A percentile compares a stretch with the other conserved stretches of the same genome.
Evolutionary conservation across 2,329 filamentous ascomycete genomes (phyloP).

Genomic region (Tolypocladium album): DNA sequence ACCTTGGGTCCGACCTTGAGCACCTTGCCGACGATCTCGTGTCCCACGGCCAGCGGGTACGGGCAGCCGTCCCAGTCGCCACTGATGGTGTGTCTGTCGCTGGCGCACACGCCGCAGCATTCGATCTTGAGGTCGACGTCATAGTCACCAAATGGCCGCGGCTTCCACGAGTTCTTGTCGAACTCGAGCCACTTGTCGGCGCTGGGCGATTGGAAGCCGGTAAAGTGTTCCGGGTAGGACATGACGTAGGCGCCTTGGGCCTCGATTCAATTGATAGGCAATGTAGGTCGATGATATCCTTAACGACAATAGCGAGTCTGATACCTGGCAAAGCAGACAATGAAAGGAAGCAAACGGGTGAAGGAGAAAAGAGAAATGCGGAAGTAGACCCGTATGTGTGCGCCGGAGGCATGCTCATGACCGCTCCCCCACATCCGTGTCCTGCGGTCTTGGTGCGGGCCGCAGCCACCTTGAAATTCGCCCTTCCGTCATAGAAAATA

Average conservation of each 20-base stretch:
- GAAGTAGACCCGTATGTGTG: no score
- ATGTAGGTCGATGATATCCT: background rate
- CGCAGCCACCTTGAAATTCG: background rate
- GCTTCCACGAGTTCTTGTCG: slow-evolving; percentile 64
- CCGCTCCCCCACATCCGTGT: background rate
- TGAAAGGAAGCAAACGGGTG: background rate
- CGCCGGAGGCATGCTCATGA: background rate
- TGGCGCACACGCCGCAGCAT: slow-evolving; percentile 66
- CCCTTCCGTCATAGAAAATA: background rate
- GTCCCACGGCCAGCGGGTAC: slow-evolving; percentile 56
- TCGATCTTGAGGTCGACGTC: slow-evolving; percentile 85
- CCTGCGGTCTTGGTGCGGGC: background rate
- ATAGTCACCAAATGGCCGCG: slow-evolving; percentile 78
- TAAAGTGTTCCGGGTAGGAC: slow-evolving; percentile 49
- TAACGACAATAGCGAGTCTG: background rate
- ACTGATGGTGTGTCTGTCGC: slow-evolving; percentile 59
- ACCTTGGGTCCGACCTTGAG: slow-evolving; percentile 49
- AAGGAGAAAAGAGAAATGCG: background rate
- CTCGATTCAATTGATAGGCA: background rate
- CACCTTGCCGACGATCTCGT: slow-evolving; percentile 63
- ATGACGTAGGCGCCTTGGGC: slow-evolving; percentile 16
- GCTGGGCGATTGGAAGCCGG: slow-evolving; percentile 48
- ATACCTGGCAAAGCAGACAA: background rate
- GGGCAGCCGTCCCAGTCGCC: slow-evolving; percentile 56
- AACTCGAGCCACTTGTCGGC: slow-evolving; percentile 47